Conservation (phyloP, 1,284 basidiomycete genomes). For the Erythrobasidium hasegawianum region DNA sequence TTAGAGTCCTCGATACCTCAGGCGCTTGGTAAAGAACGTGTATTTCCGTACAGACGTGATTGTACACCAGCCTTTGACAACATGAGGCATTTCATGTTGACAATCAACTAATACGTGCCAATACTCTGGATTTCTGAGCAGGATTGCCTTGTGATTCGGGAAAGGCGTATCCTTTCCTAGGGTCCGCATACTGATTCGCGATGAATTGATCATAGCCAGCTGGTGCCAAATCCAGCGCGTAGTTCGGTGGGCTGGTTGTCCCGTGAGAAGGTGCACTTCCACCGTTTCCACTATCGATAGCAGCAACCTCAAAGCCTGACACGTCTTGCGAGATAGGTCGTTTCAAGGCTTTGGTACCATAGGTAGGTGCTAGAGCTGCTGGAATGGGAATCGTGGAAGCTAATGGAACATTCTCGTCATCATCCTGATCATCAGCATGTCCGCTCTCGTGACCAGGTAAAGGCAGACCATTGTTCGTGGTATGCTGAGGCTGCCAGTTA, state of each 20-base stretch:
- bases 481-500: not conserved
- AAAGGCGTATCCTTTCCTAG: not conserved
- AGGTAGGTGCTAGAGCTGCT: conserved; percentile 23
- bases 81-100: too few relatives aligned
- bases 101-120: too few relatives aligned
- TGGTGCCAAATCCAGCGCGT: not conserved
- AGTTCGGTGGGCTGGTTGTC: not conserved
- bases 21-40: too few relatives aligned
- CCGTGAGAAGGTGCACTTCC: not conserved
- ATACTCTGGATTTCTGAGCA: too few relatives aligned
- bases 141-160: too few relatives aligned
- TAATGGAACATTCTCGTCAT: not conserved
- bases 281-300: not conserved
- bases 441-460: not conserved
- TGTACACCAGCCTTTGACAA: too few relatives aligned
- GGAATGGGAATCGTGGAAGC: conserved; percentile 12
- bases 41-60: too few relatives aligned
- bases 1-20: too few relatives aligned
- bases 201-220: not conserved
- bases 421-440: not conserved
- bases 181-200: not conserved
- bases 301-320: not conserved
- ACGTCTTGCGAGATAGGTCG: conserved; percentile 15
- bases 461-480: not conserved
- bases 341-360: conserved; percentile 24